Evolutionary conservation across 305 asterid species (phyloP).

Genomic region (Caryopteris hybrid): DNA sequence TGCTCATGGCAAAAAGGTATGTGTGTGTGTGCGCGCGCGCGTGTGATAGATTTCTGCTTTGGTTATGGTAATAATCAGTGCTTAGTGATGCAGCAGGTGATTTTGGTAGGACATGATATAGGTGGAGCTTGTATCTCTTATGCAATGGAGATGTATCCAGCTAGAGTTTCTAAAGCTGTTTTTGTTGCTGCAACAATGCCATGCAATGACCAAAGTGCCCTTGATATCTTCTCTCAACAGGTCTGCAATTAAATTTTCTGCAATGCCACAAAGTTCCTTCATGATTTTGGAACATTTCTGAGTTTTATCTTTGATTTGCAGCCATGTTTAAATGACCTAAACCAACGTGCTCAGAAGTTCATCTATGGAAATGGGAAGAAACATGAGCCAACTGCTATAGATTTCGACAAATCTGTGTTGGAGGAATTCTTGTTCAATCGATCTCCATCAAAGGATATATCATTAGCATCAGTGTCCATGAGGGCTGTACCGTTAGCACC

Average conservation of each 20-base stretch:
- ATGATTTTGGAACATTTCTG: neutral
- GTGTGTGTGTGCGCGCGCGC: no score
- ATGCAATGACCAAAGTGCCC: slow-evolving; percentile 38
- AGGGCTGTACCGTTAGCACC: slow-evolving; percentile 49
- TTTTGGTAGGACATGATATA: slow-evolving; percentile 60
- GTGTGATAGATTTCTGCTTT: no score
- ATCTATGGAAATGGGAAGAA: slow-evolving; percentile 42
- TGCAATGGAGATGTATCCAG: slow-evolving; percentile 54
- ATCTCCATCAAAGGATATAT: slow-evolving; percentile 55
- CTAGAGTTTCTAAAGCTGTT: slow-evolving; percentile 45
- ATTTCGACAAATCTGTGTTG: slow-evolving; percentile 37
- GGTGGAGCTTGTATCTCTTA: slow-evolving; percentile 56
- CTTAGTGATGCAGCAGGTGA: slow-evolving; percentile 33
- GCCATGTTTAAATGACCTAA: slow-evolving; percentile 34
- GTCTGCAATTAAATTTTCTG: slow-evolving; percentile 15
- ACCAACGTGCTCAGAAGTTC: slow-evolving; percentile 44
- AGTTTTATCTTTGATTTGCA: slow-evolving; percentile 7
- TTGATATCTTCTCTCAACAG: slow-evolving; percentile 50
- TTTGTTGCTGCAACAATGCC: slow-evolving; percentile 63
- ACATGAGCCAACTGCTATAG: slow-evolving; percentile 45
- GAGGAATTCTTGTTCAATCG: slow-evolving; percentile 46
- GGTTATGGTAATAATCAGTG: neutral
- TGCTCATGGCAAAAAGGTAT: slow-evolving; percentile 30
- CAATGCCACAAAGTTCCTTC: no score
- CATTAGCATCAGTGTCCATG: slow-evolving; percentile 51